Evolutionary conservation across 208 protist genomes (phyloP), one percentile per base, ranked within the genome.

Genomic region (Angomonas ambiguus): DNA sequence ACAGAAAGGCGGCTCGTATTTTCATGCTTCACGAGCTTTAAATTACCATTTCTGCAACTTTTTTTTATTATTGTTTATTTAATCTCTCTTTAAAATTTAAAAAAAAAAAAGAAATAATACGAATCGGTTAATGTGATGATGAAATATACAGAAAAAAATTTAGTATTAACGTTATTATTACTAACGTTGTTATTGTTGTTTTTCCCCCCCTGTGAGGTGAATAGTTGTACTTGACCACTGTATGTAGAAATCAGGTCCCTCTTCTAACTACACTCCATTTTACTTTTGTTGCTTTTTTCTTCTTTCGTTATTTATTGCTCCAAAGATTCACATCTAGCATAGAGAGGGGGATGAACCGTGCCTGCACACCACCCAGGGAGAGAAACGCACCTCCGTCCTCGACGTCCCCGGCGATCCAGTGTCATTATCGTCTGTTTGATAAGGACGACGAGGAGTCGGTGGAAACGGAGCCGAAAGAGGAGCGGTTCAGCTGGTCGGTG

Each of bases 1-100:
- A 96, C 74, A 85, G 90, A 33, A 84, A 84, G 34, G 71, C 79
- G 10, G 90, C 90, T 4, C 86, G 87, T 59, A 96, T 96, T 55
- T 96, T 80, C 66, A 93, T 96, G 87, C 72, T 90, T 13, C 90
- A 96, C 63, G 87, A 96, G 74, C 76, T 95, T 24, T 85, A 88
- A 25, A 78, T 10, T n/a, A n/a, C 18, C 41, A 20, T 11, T 48
- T 20, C 18, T 48, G 11, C 41, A 18, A 5, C 10, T 65, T 57
- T 25, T 53, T 18, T 13, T 57, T 27, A 56, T 16, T 55, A 10
- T 45, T 11, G 11, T 24, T 5, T 16, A 35, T n/a, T n/a, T n/a
- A n/a, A n/a, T n/a, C n/a, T n/a, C 16, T 11, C 49, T 25, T 2
- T 34, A 4, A 4, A 59, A 8, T 5, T 4, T 5, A 59, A 25